phyloP scores from a whole-genome alignment of 768 basidiomycete species.

The Heimioporus sp. region DNA sequence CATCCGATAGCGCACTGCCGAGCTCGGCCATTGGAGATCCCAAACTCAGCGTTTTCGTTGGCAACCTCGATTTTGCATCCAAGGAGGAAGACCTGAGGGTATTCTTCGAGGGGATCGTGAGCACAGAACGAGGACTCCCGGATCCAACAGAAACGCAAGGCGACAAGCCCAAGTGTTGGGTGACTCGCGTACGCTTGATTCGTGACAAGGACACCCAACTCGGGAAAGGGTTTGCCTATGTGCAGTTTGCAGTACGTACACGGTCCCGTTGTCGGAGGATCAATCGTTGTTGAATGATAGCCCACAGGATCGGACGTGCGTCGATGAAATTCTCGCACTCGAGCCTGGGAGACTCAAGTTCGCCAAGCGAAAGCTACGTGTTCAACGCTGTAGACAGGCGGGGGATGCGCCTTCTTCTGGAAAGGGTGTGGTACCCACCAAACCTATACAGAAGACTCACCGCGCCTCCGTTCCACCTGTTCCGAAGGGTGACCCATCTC shows the following conservation, averaged over 20 bases:
- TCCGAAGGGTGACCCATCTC: slow-evolving; percentile 78
- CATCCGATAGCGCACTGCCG: slow-evolving; percentile 16
- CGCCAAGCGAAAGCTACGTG: slow-evolving; percentile 87
- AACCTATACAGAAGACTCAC: slow-evolving; percentile 3
- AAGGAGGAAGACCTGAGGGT: slow-evolving; percentile 86
- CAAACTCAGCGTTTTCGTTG: slow-evolving; percentile 84
- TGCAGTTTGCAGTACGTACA: slow-evolving; percentile 70
- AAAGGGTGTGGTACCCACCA: slow-evolving; percentile 1
- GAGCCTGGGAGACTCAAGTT: slow-evolving; percentile 80
- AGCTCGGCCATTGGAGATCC: slow-evolving; percentile 53
- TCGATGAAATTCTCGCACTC: slow-evolving; percentile 88
- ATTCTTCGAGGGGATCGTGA: slow-evolving; percentile 81
- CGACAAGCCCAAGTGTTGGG: slow-evolving; percentile 55
- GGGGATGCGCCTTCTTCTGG: slow-evolving; percentile 35
- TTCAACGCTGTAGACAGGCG: slow-evolving; percentile 86
- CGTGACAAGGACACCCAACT: slow-evolving; percentile 89
- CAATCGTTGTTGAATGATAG: too few species aligned
- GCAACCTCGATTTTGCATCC: slow-evolving; percentile 88
- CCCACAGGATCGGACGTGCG: slow-evolving; percentile 79
- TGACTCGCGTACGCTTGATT: slow-evolving; percentile 82
- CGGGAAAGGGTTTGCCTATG: slow-evolving; percentile 94
- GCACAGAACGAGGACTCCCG: slow-evolving; percentile 65
- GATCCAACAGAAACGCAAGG: slow-evolving; percentile 27
- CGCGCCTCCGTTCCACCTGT: slow-evolving; percentile 14
- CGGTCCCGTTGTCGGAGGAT: background rate